A percentile compares a stretch with the other conserved stretches of the same genome.
Evolutionary conservation across 2,329 filamentous ascomycete species (phyloP).

Genomic region (Knufia fluminis): DNA sequence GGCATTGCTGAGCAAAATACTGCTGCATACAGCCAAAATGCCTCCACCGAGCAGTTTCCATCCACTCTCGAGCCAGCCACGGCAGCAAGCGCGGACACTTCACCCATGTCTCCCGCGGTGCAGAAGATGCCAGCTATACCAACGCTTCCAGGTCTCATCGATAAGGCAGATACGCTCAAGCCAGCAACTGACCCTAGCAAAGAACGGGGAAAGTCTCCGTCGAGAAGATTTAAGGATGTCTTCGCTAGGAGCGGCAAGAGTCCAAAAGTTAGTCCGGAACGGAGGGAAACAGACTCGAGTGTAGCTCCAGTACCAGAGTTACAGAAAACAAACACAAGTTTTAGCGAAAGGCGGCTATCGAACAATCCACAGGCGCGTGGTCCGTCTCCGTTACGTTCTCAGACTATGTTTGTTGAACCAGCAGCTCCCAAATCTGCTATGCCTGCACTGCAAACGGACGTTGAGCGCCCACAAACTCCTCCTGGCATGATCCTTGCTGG

Average conservation of each 20-base stretch:
- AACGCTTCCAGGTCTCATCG: conserved; percentile 20
- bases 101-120: conserved; percentile 13
- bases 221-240: conserved; percentile 61
- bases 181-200: conserved; percentile 23
- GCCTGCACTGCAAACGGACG: conserved; percentile 24
- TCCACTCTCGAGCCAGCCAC: conserved; percentile 14
- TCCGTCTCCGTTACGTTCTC: conserved; percentile 4
- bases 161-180: conserved; percentile 27
- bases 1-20: not conserved
- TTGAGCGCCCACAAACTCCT: conserved; percentile 20
- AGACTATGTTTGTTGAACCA: conserved; percentile 23
- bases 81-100: conserved; percentile 9
- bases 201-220: conserved; percentile 59
- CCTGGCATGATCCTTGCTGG: conserved; percentile 24
- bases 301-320: not conserved
- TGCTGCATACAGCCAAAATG: not conserved
- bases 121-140: not conserved
- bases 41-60: conserved; percentile 12
- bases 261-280: conserved; percentile 40
- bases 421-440: conserved; percentile 29
- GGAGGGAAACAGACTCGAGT: conserved; percentile 14
- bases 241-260: conserved; percentile 51
- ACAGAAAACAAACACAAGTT: conserved; percentile 1
- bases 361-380: conserved; percentile 3
- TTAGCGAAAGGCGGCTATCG: conserved; percentile 5